Percentiles rank a stretch among this genome's conserved stretches.
Evolutionary conservation across 768 basidiomycete species (phyloP).

Genomic region (Lactifluus pinguis): DNA sequence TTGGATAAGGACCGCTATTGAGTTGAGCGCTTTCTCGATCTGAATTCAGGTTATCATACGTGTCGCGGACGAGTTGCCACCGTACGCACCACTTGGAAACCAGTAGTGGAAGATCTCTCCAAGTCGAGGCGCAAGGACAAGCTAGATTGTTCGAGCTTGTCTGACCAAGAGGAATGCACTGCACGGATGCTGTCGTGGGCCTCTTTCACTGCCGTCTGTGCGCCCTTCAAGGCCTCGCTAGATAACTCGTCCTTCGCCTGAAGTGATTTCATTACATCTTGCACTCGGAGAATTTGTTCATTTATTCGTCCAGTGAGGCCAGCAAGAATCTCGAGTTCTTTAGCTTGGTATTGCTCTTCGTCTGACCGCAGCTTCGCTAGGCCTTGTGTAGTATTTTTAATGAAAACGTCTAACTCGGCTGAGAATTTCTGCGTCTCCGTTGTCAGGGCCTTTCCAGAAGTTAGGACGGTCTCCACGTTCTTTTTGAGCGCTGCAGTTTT

Average conservation of each 20-base stretch:
- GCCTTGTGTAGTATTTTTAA: conserved; percentile 46
- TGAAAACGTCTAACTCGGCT: conserved; percentile 52
- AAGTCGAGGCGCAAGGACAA: conserved; percentile 40
- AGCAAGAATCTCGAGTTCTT: conserved; percentile 46
- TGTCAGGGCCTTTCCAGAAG: conserved; percentile 51
- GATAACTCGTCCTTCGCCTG: conserved; percentile 48
- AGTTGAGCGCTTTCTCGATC: conserved; percentile 49
- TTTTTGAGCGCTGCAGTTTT: conserved; percentile 52
- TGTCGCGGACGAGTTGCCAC: not conserved
- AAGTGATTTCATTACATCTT: conserved; percentile 43
- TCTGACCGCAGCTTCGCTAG: conserved; percentile 45
- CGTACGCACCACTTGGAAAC: conserved; percentile 36
- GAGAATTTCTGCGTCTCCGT: conserved; percentile 45
- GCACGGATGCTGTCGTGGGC: conserved; percentile 44
- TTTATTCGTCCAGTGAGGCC: conserved; percentile 46
- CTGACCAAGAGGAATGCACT: conserved; percentile 48
- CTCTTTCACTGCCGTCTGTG: conserved; percentile 43
- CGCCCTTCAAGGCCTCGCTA: conserved; percentile 38
- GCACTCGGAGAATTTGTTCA: conserved; percentile 46
- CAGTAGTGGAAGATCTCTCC: conserved; percentile 34
- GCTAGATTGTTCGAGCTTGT: conserved; percentile 40
- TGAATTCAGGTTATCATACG: conserved; percentile 18
- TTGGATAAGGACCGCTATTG: conserved; percentile 53
- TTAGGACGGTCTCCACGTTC: conserved; percentile 57
- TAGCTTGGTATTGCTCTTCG: conserved; percentile 44